Base-by-base conservation (phyloP, 148 eudicot species). In the Chenopodium quinoa region DNA sequence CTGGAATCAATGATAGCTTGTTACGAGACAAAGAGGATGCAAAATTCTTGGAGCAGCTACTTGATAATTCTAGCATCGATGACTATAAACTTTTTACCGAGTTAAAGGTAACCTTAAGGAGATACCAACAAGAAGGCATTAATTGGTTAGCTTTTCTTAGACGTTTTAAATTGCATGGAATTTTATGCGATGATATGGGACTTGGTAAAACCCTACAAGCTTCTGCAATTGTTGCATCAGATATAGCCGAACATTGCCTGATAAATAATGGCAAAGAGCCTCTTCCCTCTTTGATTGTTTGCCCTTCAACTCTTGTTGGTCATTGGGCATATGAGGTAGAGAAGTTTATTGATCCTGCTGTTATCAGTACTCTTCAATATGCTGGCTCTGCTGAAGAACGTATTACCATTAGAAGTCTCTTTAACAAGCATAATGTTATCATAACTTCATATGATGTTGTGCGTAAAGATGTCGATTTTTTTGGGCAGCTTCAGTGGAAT, bases 151-250 rank as follows among this genome's bases (percentile, higher is more conserved):
- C 97, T 78, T 97, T 97, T 87, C 86, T 97, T 83, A 97, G 90
- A 83, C 89, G 99, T 68, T 97, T 97, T 81, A 97, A 92, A 81
- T 92, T 97, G 86, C 99, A 97, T 89, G 99, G 99, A 29, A 91
- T 97, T 60, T 91, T 97, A 84, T 97, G 99, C 75, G 99, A 97
- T 91, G 99, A 97, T 87, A 97, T 97, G 99, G 99, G 99, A 79
- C 98, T 97, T 73, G 99, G 99, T 81, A 97, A 97, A 89, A 97
- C 99, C 27, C 95, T 97, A 86, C 99, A 97, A 86, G 93, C 99
- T 75, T 94, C 99, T 64, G 93, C 98, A 64, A 94, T 97, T 85
- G 91, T 97, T 87, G 99, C 98, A 71, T 92, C 99, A 76, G 99
- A 94, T 86, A 84, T 97, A 77, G 99, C 91, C 40, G 99, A 97